Base-by-base conservation (phyloP, 805 yeast species). In the Pichia occidentalis region DNA sequence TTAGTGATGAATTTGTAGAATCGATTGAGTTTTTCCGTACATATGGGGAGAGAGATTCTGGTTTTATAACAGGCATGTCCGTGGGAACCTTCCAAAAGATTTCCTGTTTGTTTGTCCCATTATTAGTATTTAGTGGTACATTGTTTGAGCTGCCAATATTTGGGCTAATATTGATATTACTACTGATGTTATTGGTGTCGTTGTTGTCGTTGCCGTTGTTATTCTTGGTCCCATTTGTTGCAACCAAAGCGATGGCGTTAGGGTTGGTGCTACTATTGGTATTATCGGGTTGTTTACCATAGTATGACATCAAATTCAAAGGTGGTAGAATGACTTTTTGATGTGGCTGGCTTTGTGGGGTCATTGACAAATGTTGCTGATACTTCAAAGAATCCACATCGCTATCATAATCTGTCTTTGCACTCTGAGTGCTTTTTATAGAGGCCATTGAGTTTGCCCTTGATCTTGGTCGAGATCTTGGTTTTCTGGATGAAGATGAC, bases 41-140 rank as follows among this genome's bases (percentile, higher is more conserved):
- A 14, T 21, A 17, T 51, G 45, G 6, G 37, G 45, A 13, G 44
- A 42, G 5, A 38, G n/a, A 18, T 46, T 43, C 12, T 40, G 25
- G 24, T 11, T 24, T 29, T 9, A 36, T 29, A 23, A n/a, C 46
- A 0, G 79, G 77, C 69, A 73, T 68, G 44, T 73, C 77, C 49
- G 71, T 72, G 6, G 80, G 80, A 4, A 73, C 80, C 48, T 73
- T 75, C 81, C 81, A 75, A 54, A 75, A 73, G 28, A 60, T 46
- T 8, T 27, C 34, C 4, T 52, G 56, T 34, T n/a, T n/a, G n/a
- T n/a, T n/a, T n/a, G n/a, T n/a, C n/a, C n/a, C n/a, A n/a, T n/a
- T n/a, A n/a, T n/a, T n/a, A n/a, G n/a, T n/a, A n/a, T n/a, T n/a
- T n/a, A n/a, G n/a, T n/a, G n/a, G n/a, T n/a, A n/a, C n/a, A n/a